These are phyloP conservation scores for Aspergillus piperis DNA, from an alignment of 2,329 filamentous ascomycete genomes.

Conservation along the genomic window DNA sequence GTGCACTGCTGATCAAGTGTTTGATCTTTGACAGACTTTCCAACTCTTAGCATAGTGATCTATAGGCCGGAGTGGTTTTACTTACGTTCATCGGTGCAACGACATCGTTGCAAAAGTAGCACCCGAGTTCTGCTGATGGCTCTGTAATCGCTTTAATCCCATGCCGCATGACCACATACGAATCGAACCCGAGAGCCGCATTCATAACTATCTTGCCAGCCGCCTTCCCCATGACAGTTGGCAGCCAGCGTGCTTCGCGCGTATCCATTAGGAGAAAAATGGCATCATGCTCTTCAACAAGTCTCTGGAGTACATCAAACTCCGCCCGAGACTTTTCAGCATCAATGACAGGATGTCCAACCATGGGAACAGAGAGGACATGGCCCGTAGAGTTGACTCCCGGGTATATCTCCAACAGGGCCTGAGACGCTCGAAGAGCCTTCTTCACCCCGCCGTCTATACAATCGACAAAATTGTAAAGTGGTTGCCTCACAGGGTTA, in stretches of 20 bases:
- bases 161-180: slow-evolving; percentile 96
- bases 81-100: slow-evolving; percentile 89
- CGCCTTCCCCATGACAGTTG: slow-evolving; percentile 93
- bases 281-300: slow-evolving; percentile 84
- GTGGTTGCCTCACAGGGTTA: slow-evolving; percentile 90
- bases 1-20: slow-evolving; percentile 98
- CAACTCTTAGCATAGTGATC: slow-evolving; percentile 19
- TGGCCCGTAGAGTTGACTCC: slow-evolving; percentile 81
- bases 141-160: slow-evolving; percentile 64
- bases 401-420: slow-evolving; percentile 83
- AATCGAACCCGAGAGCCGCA: slow-evolving; percentile 92
- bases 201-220: slow-evolving; percentile 95
- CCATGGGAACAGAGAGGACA: slow-evolving; percentile 87
- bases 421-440: slow-evolving; percentile 75
- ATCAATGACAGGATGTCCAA: slow-evolving; percentile 83
- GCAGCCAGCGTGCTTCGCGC: slow-evolving; percentile 89
- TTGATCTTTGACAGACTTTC: slow-evolving; percentile 84
- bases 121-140: slow-evolving; percentile 72
- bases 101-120: slow-evolving; percentile 98
- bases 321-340: slow-evolving; percentile 69
- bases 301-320: slow-evolving; percentile 70
- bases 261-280: slow-evolving; percentile 98
- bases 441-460: slow-evolving; percentile 81
- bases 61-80: slow-evolving; percentile 23
- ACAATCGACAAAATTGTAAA: slow-evolving; percentile 90